Evolutionary conservation across 768 basidiomycete genomes (phyloP).

Genomic region (Kwoniella europaea): DNA sequence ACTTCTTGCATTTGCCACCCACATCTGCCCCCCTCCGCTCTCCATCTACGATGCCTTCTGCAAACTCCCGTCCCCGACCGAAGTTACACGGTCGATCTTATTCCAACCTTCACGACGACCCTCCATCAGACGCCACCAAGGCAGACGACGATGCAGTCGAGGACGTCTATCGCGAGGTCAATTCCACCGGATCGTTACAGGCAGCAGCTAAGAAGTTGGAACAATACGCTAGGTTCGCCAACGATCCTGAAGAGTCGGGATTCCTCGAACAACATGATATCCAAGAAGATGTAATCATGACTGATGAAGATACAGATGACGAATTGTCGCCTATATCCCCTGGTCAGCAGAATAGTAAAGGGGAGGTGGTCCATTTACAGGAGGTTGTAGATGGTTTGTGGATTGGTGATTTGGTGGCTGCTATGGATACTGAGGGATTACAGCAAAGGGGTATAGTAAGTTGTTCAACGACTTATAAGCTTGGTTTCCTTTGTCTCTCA

Average conservation of each 20-base stretch:
- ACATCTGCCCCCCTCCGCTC: neutral
- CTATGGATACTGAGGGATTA: constrained; percentile 68
- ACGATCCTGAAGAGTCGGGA: constrained; percentile 41
- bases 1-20: too few relatives aligned
- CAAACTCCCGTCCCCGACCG: constrained; percentile 9
- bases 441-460: constrained; percentile 69
- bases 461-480: constrained; percentile 51
- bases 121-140: constrained; percentile 40
- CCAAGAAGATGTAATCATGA: constrained; percentile 27
- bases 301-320: constrained; percentile 77
- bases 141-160: constrained; percentile 45
- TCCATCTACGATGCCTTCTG: neutral
- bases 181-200: constrained; percentile 39
- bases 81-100: constrained; percentile 30
- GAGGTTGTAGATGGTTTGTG: constrained; percentile 78
- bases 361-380: constrained; percentile 85
- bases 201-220: constrained; percentile 41
- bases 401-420: constrained; percentile 80
- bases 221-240: constrained; percentile 30
- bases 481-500: neutral
- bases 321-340: constrained; percentile 31
- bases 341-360: constrained; percentile 74
- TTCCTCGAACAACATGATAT: constrained; percentile 25
- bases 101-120: constrained; percentile 22
- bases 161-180: constrained; percentile 40